A percentile compares a stretch with the other conserved stretches of the same genome.
Evolutionary conservation across 2,329 filamentous ascomycete genomes (phyloP).

Genomic region (Botryosphaeria dothidea): DNA sequence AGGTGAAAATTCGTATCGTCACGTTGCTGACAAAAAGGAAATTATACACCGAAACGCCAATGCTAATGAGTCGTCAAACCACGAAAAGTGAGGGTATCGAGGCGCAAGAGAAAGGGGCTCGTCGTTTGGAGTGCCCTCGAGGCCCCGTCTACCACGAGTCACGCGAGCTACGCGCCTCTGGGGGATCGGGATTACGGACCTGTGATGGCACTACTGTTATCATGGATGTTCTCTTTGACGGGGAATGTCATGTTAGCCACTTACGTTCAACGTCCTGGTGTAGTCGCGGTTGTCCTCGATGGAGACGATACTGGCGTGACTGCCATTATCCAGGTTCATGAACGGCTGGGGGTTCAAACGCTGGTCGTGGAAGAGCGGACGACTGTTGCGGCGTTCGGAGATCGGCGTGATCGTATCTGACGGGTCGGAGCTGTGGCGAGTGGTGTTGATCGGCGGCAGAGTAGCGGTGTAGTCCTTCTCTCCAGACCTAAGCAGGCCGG

Average conservation of each 20-base stretch:
- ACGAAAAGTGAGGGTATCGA: slow-evolving; percentile 16
- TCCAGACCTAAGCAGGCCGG: slow-evolving; percentile 41
- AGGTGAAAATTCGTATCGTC: slow-evolving; percentile 7
- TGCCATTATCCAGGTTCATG: slow-evolving; percentile 48
- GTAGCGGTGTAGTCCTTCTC: slow-evolving; percentile 30
- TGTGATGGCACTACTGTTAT: slow-evolving; percentile 20
- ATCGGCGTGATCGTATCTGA: slow-evolving; percentile 36
- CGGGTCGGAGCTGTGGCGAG: slow-evolving; percentile 31
- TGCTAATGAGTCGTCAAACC: slow-evolving; percentile 20
- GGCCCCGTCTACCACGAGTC: slow-evolving; percentile 7
- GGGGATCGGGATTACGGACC: slow-evolving; percentile 37
- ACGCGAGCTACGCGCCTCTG: slow-evolving; percentile 5
- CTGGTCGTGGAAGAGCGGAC: slow-evolving; percentile 50
- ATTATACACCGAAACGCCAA: slow-evolving; percentile 17
- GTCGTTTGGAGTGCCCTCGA: slow-evolving; percentile 3
- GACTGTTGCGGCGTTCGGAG: slow-evolving; percentile 41
- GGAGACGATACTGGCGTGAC: slow-evolving; percentile 48
- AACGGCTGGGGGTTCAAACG: slow-evolving; percentile 50
- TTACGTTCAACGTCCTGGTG: slow-evolving; percentile 48
- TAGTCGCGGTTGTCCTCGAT: slow-evolving; percentile 51
- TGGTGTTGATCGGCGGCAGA: slow-evolving; percentile 27
- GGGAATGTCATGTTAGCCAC: slow-evolving; percentile 16
- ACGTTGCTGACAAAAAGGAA: background rate
- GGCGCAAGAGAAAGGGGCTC: slow-evolving; percentile 5
- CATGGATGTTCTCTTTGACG: background rate